Base-by-base conservation (phyloP, 768 basidiomycete species). In the Suillus fuscotomentosus region DNA sequence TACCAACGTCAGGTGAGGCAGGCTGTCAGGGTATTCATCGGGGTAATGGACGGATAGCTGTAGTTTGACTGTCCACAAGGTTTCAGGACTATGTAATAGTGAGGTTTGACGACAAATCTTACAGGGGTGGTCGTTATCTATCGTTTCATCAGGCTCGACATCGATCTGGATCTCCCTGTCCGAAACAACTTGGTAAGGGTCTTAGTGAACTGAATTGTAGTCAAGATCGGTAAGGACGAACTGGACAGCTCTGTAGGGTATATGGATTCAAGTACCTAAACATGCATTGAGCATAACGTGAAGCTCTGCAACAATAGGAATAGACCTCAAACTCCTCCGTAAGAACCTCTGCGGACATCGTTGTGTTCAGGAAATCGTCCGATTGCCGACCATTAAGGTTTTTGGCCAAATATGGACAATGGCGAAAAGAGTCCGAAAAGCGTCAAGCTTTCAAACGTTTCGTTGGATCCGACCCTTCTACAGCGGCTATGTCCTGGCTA, bases 191-290 rank as follows among this genome's bases (percentile, higher is more conserved):
- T 91, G 70, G 65, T 70, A 77, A 72, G 77, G 76, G 77, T 75
- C 79, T 87, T 78, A 88, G 85, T 76, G 68, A 71, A 72, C 62
- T 63, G 66, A 72, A 71, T 68, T 60, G 67, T 68, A 69, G 68
- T 69, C 70, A 69, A 73, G 67, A 65, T 70, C 73, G 71, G 72
- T 71, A 69, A 70, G 69, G 68, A 91, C 95, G 73, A 80, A 97
- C 96, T 91, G 72, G 90, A 85, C 64, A 97, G 81, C 77, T 99
- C 97, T 68, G 93, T 90, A 5, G 97, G 94, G 76, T 97, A 99
- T 75, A 99, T 99, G 3, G 94, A 90, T 79, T 97, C 95, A 69
- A 98, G 84, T 34, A 97, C 95, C 91, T 97, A 71, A n/a, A 22
- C 38, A 64, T 65, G 60, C 27, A 60, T 61, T 66, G 66, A 61